Base-by-base conservation (phyloP, 1,284 basidiomycete genomes). In the Rhodotorula sp. region DNA sequence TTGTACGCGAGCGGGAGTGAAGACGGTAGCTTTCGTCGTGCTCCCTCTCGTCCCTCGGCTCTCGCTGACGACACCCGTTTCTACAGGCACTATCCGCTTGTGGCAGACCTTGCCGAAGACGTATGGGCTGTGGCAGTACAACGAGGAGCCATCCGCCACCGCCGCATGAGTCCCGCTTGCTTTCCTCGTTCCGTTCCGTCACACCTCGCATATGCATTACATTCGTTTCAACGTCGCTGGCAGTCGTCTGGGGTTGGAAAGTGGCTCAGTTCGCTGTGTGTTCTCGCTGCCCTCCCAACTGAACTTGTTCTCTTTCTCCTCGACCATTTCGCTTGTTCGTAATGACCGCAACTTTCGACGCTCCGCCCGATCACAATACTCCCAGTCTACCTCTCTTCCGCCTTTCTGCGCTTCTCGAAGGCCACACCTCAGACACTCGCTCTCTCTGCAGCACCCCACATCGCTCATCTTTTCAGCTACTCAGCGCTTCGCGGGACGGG, bases 1-100 rank as follows among this genome's bases (percentile, higher is more conserved):
- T 86, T 97, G 83, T 98, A 92, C 79, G 95, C 95, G 30, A 94
- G 91, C 78, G 96, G 95, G 61, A 93, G 90, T 76, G 95, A 93
- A 88, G 79, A 82, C 67, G 78, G 75, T 53, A 61, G 44, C 51
- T 62, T 59, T 58, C 59, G 27, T 62, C 48, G 39, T 19, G 51
- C 58, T 47, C n/a, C n/a, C 34, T 30, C 34, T 36, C 51, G 34
- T 15, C 17, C 6, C 32, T 22, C 32, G 9, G 24, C 32, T 20
- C 15, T 60, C 29, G 55, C 69, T 32, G 72, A 65, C 63, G 59
- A 58, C 53, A 70, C 62, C 10, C 62, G 44, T 67, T 4, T 20
- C 47, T 30, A 63, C 82, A 75, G 83, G 83, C 58, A 97, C 94
- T 2, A 96, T 98, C 77, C 88, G 94, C 62, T 83, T 98, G 61